Conservation (phyloP, 2,329 filamentous ascomycete genomes). For the Xylaria digitata region DNA sequence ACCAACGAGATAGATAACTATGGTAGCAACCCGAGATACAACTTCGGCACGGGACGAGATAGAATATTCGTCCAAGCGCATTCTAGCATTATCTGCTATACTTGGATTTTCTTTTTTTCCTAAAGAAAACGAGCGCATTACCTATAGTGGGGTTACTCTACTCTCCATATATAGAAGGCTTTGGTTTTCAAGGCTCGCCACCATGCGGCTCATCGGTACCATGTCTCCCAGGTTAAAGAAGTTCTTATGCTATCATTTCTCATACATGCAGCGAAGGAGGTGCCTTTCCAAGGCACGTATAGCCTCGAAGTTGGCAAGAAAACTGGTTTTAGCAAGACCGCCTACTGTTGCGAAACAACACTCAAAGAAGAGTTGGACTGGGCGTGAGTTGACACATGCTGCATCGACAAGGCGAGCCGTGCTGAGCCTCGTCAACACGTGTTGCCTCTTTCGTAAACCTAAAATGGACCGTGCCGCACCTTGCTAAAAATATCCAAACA, state of each 20-base stretch:
- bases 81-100: background rate
- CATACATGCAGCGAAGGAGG: conserved; percentile 44
- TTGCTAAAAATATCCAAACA: background rate
- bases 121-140: background rate
- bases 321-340: conserved; percentile 41
- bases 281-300: conserved; percentile 36
- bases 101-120: background rate
- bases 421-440: conserved; percentile 29
- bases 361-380: conserved; percentile 39
- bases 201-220: conserved; percentile 33
- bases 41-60: background rate
- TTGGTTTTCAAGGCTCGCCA: background rate
- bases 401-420: conserved; percentile 27
- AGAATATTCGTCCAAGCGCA: too few relatives aligned
- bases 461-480: background rate
- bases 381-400: conserved; percentile 45
- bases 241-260: conserved; percentile 43
- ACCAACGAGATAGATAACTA: conserved; percentile 2
- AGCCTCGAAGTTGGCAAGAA: conserved; percentile 22
- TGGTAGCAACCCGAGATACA: conserved; percentile 27
- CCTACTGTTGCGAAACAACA: conserved; percentile 39
- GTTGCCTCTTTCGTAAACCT: background rate
- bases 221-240: conserved; percentile 11
- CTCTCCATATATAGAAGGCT: background rate
- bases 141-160: background rate